A percentile compares a stretch with the other conserved stretches of the same genome.
phyloP scores from a whole-genome alignment of 2,329 filamentous ascomycete species.

The Penicillium corylophilum region DNA sequence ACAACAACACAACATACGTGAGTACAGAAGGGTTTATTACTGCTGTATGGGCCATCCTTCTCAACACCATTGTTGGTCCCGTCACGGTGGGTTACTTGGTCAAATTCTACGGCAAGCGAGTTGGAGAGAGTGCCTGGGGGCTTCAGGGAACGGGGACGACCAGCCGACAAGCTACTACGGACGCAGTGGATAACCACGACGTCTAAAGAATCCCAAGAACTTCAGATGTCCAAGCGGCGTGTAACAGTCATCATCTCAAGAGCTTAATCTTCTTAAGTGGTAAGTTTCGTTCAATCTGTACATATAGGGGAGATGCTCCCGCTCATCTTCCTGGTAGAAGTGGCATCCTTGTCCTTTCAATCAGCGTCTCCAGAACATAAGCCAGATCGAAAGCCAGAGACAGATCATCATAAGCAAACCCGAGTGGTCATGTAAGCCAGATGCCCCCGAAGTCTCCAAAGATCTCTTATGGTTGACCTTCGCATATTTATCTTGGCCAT shows the following conservation, averaged over 20 bases:
- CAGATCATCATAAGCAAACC: neutral
- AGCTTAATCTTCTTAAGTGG: neutral
- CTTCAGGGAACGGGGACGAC: constrained; percentile 12
- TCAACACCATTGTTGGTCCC: constrained; percentile 35
- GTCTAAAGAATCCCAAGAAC: neutral
- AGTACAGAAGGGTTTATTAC: constrained; percentile 19
- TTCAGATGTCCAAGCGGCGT: no score
- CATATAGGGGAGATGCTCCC: neutral
- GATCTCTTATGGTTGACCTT: constrained; percentile 20
- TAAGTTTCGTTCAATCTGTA: neutral
- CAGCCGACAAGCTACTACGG: neutral
- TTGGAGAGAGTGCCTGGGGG: constrained; percentile 30
- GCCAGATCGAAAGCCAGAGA: constrained; percentile 1
- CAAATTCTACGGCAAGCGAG: constrained; percentile 19
- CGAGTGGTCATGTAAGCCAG: neutral
- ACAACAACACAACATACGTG: constrained; percentile 28
- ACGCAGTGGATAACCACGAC: neutral
- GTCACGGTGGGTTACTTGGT: constrained; percentile 28
- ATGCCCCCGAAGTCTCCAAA: neutral
- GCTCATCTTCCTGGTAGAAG: no score
- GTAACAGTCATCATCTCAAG: neutral
- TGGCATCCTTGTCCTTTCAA: neutral
- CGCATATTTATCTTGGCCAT: constrained; percentile 56
- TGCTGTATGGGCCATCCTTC: constrained; percentile 33
- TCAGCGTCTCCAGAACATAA: neutral